Percentiles rank a stretch among this genome's conserved stretches.
phyloP scores from a whole-genome alignment of 2,329 filamentous ascomycete species.

The Ceratocystis ficicola region DNA sequence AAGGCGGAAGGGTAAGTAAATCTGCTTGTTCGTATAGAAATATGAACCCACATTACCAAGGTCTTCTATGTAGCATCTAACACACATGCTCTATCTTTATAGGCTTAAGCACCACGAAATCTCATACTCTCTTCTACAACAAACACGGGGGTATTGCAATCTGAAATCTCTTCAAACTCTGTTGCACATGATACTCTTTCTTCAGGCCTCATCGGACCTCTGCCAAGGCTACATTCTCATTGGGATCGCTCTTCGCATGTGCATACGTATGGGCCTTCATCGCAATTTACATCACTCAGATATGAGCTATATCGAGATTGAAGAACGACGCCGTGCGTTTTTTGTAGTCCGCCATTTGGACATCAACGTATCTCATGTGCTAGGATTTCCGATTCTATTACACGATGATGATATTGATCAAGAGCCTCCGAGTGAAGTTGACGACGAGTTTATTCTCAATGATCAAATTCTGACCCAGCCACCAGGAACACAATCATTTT shows the following conservation, averaged over 20 bases:
- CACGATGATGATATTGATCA: slow-evolving; percentile 56
- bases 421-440: slow-evolving; percentile 49
- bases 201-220: slow-evolving; percentile 67
- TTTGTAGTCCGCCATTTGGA: slow-evolving; percentile 60
- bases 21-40: background rate
- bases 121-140: slow-evolving; percentile 52
- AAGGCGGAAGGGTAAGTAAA: slow-evolving; percentile 44
- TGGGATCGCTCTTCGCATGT: slow-evolving; percentile 62
- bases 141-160: slow-evolving; percentile 59
- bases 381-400: slow-evolving; percentile 54
- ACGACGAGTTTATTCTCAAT: slow-evolving; percentile 55
- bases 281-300: slow-evolving; percentile 54
- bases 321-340: slow-evolving; percentile 52
- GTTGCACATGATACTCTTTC: slow-evolving; percentile 67
- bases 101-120: slow-evolving; percentile 65
- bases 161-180: slow-evolving; percentile 62
- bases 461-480: slow-evolving; percentile 42
- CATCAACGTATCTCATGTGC: slow-evolving; percentile 54
- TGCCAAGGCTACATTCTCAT: slow-evolving; percentile 71
- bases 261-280: slow-evolving; percentile 67
- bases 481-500: slow-evolving; percentile 46
- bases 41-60: too few relatives aligned
- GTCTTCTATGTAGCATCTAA: background rate
- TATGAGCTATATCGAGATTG: slow-evolving; percentile 50
- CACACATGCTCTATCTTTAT: background rate